phyloP scores from a whole-genome alignment of 495 filamentous ascomycete genomes.

The Chaetomidium leptoderma region DNA sequence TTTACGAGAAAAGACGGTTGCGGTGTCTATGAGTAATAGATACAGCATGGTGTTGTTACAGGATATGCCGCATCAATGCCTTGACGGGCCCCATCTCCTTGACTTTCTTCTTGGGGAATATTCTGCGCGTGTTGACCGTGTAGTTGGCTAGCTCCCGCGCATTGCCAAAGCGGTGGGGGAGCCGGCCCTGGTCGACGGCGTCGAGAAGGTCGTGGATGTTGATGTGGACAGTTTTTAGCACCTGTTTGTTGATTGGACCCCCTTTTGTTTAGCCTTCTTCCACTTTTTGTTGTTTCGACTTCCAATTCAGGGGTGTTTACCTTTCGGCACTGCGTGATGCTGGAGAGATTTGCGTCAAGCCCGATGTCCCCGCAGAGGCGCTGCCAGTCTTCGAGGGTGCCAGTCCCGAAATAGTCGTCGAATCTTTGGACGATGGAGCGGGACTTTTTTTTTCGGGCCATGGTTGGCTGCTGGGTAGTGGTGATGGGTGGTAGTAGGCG shows the following conservation, averaged over 20 bases:
- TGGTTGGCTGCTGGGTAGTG: not conserved
- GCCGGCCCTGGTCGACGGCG: conserved; percentile 15
- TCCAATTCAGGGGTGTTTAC: conserved; percentile 15
- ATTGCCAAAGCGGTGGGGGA: conserved; percentile 23
- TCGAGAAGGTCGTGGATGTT: conserved; percentile 41
- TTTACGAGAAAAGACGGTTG: not conserved
- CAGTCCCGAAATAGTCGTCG: conserved; percentile 30
- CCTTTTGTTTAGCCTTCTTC: not conserved
- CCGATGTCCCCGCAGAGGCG: conserved; percentile 36
- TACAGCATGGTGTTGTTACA: conserved; percentile 2
- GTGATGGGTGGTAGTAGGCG: not conserved
- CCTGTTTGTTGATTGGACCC: conserved; percentile 13
- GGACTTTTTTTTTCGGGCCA: conserved; percentile 1
- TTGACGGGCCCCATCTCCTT: conserved; percentile 32
- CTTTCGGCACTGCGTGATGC: conserved; percentile 37
- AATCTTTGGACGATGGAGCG: conserved; percentile 21
- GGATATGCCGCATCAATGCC: conserved; percentile 15
- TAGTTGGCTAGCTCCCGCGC: conserved; percentile 23
- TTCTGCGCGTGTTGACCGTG: conserved; percentile 13
- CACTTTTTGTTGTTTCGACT: not conserved
- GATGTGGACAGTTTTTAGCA: conserved; percentile 29
- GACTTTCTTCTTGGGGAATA: conserved; percentile 24
- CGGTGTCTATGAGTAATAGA: not conserved
- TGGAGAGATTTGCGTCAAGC: conserved; percentile 24
- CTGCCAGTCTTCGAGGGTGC: conserved; percentile 35